These are phyloP conservation scores for Arabis alpina DNA, from an alignment of 345 rosid species.

Conservation along the genomic window DNA sequence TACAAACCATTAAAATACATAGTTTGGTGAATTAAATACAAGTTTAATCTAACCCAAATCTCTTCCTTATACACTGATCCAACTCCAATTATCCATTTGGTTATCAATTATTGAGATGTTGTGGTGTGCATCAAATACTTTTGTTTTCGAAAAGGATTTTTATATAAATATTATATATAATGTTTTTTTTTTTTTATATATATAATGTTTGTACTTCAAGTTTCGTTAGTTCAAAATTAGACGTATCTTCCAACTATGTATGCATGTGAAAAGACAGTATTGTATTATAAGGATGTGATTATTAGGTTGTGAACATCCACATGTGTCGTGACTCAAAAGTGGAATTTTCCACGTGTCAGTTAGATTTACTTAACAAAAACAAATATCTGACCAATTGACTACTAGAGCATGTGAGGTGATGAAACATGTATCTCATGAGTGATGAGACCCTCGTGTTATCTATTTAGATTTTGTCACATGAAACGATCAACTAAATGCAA, in stretches of 20 bases:
- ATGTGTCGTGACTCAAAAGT: conserved; percentile 27
- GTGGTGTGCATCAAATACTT: conserved; percentile 31
- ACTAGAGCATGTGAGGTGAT: neutral
- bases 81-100: conserved; percentile 25
- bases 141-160: conserved; percentile 10
- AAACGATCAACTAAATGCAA: conserved; percentile 6
- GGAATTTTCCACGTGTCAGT: conserved; percentile 34
- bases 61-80: conserved; percentile 19
- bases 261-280: conserved; percentile 28
- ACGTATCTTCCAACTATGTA: conserved; percentile 37
- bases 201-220: conserved; percentile 31
- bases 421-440: conserved; percentile 21
- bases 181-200: too few relatives aligned
- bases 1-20: too few relatives aligned
- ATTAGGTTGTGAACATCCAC: conserved; percentile 25
- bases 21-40: too few relatives aligned
- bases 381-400: conserved; percentile 10
- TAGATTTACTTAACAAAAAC: neutral
- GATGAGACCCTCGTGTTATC: conserved; percentile 30
- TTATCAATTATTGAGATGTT: conserved; percentile 32
- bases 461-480: conserved; percentile 24
- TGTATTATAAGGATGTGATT: conserved; percentile 13
- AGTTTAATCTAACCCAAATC: too few relatives aligned
- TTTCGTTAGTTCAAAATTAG: conserved; percentile 19
- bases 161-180: neutral